Evolutionary conservation across 495 filamentous ascomycete genomes (phyloP), one percentile per base, ranked within the genome.

Genomic region (Lichenothelia convexa): DNA sequence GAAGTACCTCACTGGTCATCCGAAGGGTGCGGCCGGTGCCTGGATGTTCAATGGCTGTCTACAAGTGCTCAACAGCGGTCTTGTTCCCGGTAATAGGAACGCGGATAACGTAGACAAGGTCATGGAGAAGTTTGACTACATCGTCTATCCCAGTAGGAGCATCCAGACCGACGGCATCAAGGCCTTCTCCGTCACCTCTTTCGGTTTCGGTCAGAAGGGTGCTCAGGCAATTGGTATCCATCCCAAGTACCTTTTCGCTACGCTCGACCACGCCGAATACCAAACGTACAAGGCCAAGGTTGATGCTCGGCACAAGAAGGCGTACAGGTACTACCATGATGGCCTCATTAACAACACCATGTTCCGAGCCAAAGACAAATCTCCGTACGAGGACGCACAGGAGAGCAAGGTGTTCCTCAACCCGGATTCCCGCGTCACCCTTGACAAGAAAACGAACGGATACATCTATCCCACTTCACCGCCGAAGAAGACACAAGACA

Each of bases 11-110:
- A 99, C 89, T 12, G 89, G 89, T 48, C 89, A 99, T 58, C 89
- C 89, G 46, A 99, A 99, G 73, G 89, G 89, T 75, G 87, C 89
- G 49, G 89, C 89, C 34, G 89, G 89, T 58, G 89, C 86, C 30
- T 99, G 87, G 87, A 95, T 95, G 89, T 78, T 95, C 68, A 99
- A 99, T 62, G 89, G 89, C 42, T 82, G 80, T 53, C 60, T 99
- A 53, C 89, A 99, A 58, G 82, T 92, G 35, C 65, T 99, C 46
- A 91, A 94, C 60, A 76, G 67, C 31, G 89, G 89, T 45, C 62
- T 95, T 13, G 89, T 99, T 34, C 89, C 89, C 5, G 89, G 89
- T 34, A 99, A 99, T 63, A 74, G 85, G 44, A 99, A 99, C 47
- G 89, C 89, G 33, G 89, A 99, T 63, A 99, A 99, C 51, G 73